These are phyloP conservation scores for Aspergillus floridensis DNA, from an alignment of 2,329 filamentous ascomycete species.

Conservation along the genomic window DNA sequence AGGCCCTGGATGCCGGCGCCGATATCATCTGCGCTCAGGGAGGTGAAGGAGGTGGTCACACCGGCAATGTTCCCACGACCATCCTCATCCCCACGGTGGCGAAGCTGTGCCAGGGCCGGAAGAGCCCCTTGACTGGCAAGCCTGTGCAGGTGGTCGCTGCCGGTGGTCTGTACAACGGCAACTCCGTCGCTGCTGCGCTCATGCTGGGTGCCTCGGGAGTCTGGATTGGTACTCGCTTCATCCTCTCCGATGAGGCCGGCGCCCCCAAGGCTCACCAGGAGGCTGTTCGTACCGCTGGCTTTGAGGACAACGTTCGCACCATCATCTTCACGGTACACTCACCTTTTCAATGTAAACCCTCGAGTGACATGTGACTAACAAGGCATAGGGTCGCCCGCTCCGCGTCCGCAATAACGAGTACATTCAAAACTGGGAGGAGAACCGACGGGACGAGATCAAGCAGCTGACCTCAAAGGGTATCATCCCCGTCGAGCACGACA, in stretches of 20 bases:
- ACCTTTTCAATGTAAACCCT: not conserved
- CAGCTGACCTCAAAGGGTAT: slow-evolving; percentile 83
- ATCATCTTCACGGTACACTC: slow-evolving; percentile 81
- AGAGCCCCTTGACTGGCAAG: slow-evolving; percentile 79
- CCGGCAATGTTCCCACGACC: slow-evolving; percentile 86
- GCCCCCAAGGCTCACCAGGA: slow-evolving; percentile 94
- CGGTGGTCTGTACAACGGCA: slow-evolving; percentile 90
- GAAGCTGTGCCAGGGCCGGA: slow-evolving; percentile 74
- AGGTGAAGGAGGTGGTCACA: slow-evolving; percentile 95
- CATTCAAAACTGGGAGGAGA: slow-evolving; percentile 93
- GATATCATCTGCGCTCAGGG: slow-evolving; percentile 99
- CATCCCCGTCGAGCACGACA: slow-evolving; percentile 90
- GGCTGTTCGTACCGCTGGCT: slow-evolving; percentile 83
- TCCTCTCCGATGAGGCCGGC: slow-evolving; percentile 89
- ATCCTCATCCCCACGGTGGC: slow-evolving; percentile 91
- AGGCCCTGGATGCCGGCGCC: slow-evolving; percentile 85
- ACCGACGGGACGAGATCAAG: slow-evolving; percentile 87
- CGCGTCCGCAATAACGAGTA: slow-evolving; percentile 92
- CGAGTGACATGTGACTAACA: slow-evolving; percentile 17
- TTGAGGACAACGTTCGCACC: slow-evolving; percentile 94
- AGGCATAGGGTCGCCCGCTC: slow-evolving; percentile 69
- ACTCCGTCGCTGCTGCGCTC: slow-evolving; percentile 81
- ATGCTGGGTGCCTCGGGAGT: slow-evolving; percentile 91
- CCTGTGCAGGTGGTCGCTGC: slow-evolving; percentile 91
- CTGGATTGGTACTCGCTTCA: slow-evolving; percentile 96